phyloP scores from a whole-genome alignment of 768 basidiomycete species.

The Hebeloma cylindrosporum region DNA sequence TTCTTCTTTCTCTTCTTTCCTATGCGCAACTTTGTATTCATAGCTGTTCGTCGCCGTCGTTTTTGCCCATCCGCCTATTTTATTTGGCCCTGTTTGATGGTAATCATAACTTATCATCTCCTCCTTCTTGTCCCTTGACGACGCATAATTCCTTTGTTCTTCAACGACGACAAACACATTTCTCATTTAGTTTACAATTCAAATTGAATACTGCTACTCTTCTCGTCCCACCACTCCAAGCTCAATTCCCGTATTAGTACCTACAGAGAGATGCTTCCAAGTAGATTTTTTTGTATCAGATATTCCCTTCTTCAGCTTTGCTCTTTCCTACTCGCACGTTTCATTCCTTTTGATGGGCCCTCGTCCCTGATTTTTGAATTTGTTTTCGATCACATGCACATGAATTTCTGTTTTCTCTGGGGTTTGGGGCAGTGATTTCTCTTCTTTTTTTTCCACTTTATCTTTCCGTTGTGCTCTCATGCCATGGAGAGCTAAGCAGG shows the following conservation, averaged over 20 bases:
- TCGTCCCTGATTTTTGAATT: neutral
- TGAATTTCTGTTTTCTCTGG: too few relatives aligned
- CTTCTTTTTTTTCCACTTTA: too few relatives aligned
- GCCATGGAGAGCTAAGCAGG: too few relatives aligned
- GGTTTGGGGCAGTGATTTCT: too few relatives aligned
- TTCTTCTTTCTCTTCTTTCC: constrained; percentile 5
- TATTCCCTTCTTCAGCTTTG: constrained; percentile 18
- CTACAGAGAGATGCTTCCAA: neutral
- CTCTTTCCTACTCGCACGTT: neutral
- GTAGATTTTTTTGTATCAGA: constrained; percentile 31
- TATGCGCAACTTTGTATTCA: constrained; percentile 6
- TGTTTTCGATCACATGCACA: too few relatives aligned
- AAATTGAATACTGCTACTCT: neutral
- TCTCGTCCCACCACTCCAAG: neutral
- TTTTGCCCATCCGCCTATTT: neutral
- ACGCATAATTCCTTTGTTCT: neutral
- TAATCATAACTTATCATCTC: constrained; percentile 15
- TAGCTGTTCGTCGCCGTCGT: constrained; percentile 4
- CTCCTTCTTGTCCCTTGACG: constrained; percentile 1
- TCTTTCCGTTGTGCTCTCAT: too few relatives aligned
- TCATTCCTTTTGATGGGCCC: neutral
- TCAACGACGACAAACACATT: too few relatives aligned
- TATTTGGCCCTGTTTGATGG: neutral
- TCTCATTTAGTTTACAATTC: constrained; percentile 3
- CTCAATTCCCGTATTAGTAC: neutral